Evolutionary conservation across 495 filamentous ascomycete genomes (phyloP).

Genomic region (Neurospora tetraspora): DNA sequence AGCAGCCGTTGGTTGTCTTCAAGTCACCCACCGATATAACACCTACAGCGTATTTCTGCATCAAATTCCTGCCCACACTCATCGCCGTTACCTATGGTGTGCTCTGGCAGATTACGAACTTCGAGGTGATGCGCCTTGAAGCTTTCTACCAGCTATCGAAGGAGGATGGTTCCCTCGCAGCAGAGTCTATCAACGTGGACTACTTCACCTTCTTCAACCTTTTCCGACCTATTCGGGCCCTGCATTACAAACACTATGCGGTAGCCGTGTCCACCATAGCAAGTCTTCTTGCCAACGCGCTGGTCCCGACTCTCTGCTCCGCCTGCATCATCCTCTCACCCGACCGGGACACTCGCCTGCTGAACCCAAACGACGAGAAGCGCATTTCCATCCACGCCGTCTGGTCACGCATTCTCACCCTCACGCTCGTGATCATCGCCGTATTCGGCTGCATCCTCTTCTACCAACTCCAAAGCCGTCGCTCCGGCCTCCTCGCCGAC

Average conservation of each 20-base stretch:
- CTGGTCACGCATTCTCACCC: slow-evolving; percentile 53
- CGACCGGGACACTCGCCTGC: slow-evolving; percentile 22
- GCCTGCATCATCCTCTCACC: slow-evolving; percentile 46
- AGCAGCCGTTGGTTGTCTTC: slow-evolving; percentile 40
- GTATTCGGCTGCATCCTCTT: slow-evolving; percentile 47
- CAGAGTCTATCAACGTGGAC: slow-evolving; percentile 61
- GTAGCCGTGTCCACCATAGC: slow-evolving; percentile 53
- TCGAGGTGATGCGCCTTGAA: slow-evolving; percentile 64
- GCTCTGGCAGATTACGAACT: slow-evolving; percentile 64
- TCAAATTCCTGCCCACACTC: slow-evolving; percentile 64
- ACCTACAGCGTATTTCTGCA: slow-evolving; percentile 47
- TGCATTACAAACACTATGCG: slow-evolving; percentile 52
- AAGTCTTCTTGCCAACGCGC: slow-evolving; percentile 50
- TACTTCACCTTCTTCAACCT: slow-evolving; percentile 57
- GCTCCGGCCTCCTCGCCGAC: slow-evolving; percentile 55
- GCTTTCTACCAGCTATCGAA: slow-evolving; percentile 66
- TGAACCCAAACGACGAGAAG: slow-evolving; percentile 29
- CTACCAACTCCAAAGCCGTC: slow-evolving; percentile 46
- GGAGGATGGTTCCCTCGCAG: slow-evolving; percentile 50
- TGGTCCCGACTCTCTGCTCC: slow-evolving; percentile 53
- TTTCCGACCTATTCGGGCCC: slow-evolving; percentile 49
- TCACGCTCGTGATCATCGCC: slow-evolving; percentile 40
- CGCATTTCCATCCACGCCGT: slow-evolving; percentile 41
- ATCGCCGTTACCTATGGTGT: slow-evolving; percentile 63
- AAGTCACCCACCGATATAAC: slow-evolving; percentile 40